A percentile compares a stretch with the other conserved stretches of the same genome.
These are phyloP conservation scores for Clitopilus passeckerianus DNA, from an alignment of 768 basidiomycete species.

Conservation along the genomic window DNA sequence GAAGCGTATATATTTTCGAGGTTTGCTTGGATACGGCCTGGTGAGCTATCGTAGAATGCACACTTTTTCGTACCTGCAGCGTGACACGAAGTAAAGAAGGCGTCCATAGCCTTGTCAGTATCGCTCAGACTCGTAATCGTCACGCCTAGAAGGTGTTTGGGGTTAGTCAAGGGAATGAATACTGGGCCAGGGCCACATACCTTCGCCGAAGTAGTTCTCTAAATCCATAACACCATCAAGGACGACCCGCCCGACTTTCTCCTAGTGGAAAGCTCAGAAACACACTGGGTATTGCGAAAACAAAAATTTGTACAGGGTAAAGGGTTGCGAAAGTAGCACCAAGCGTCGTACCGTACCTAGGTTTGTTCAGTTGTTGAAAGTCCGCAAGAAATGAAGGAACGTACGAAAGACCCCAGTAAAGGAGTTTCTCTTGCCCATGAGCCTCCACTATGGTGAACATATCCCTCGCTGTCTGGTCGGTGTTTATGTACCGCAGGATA, in stretches of 20 bases:
- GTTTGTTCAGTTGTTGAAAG: neutral
- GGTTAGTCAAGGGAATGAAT: neutral
- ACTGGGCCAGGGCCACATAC: conserved; percentile 11
- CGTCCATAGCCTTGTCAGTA: conserved; percentile 27
- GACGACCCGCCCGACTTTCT: conserved; percentile 30
- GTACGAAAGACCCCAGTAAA: conserved; percentile 26
- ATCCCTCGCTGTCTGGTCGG: conserved; percentile 32
- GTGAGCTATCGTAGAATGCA: conserved; percentile 31
- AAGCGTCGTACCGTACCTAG: conserved; percentile 20
- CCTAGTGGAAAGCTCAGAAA: conserved; percentile 14
- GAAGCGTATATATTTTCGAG: conserved; percentile 25
- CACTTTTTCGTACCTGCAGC: conserved; percentile 30
- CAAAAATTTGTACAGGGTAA: conserved; percentile 15
- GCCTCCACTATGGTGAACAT: conserved; percentile 30
- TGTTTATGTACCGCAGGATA: conserved; percentile 24
- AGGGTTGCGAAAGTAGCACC: conserved; percentile 22
- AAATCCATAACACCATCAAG: conserved; percentile 37
- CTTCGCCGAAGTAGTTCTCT: conserved; percentile 29
- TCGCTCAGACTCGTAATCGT: conserved; percentile 25
- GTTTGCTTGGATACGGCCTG: conserved; percentile 27
- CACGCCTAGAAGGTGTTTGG: conserved; percentile 25
- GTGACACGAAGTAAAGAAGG: conserved; percentile 31
- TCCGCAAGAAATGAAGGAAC: conserved; percentile 1
- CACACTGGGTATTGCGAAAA: neutral
- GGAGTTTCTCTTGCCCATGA: conserved; percentile 25